Conservation (phyloP, 148 eudicot species). For the Dianthus caryophyllus region DNA sequence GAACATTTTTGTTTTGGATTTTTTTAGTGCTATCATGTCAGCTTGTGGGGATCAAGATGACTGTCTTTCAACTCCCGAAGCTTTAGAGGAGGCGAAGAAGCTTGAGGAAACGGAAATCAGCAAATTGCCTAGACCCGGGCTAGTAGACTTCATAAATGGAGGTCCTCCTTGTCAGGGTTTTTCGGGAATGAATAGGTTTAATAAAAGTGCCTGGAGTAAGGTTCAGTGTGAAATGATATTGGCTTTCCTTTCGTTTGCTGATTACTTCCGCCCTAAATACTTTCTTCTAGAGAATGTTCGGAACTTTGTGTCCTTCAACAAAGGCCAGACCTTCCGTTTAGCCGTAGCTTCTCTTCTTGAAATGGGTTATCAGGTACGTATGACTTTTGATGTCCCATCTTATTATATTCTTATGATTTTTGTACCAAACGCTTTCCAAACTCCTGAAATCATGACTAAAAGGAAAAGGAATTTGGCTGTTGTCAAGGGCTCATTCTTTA, state of each 20-base stretch:
- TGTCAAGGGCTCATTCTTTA: background rate
- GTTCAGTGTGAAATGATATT: slow-evolving; percentile 91
- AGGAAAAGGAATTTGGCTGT: slow-evolving; percentile 2
- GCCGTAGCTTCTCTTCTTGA: slow-evolving; percentile 76
- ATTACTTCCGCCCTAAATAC: slow-evolving; percentile 66
- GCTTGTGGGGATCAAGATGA: slow-evolving; percentile 74
- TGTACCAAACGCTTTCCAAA: background rate
- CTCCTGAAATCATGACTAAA: background rate
- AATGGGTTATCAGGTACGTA: slow-evolving; percentile 80
- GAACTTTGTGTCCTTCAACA: slow-evolving; percentile 82
- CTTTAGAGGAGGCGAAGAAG: slow-evolving; percentile 62
- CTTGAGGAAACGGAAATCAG: slow-evolving; percentile 48
- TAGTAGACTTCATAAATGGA: slow-evolving; percentile 95
- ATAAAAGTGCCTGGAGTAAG: slow-evolving; percentile 78
- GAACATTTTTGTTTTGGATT: background rate
- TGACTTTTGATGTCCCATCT: background rate
- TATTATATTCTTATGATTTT: background rate
- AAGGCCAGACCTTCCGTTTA: slow-evolving; percentile 79
- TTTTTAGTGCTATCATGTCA: slow-evolving; percentile 68
- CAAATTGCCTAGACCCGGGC: slow-evolving; percentile 75
- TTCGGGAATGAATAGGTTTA: slow-evolving; percentile 88
- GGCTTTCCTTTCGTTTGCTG: slow-evolving; percentile 77
- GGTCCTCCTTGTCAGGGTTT: slow-evolving; percentile 99
- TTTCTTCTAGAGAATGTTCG: slow-evolving; percentile 82
- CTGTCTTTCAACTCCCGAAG: slow-evolving; percentile 82